Evolutionary conservation across 176 grass and related monocot species (phyloP).

Genomic region (Areca catechu): DNA sequence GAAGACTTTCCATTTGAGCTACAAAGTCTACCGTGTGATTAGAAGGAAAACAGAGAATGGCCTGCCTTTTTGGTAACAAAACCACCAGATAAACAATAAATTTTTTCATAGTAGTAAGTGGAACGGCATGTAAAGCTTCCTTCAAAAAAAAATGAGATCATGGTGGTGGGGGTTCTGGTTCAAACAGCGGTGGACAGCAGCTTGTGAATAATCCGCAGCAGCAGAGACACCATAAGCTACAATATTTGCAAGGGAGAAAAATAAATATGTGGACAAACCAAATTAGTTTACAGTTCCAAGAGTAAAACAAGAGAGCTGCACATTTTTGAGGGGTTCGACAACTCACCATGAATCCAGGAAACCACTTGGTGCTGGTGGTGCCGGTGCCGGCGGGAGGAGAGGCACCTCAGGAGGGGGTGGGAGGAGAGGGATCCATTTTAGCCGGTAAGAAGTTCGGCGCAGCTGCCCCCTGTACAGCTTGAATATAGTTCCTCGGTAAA

Average conservation of each 20-base stretch:
- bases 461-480: conserved; percentile 3
- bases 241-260: background rate
- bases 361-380: conserved; percentile 1
- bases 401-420: conserved; percentile 26
- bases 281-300: background rate
- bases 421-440: conserved; percentile 3
- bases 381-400: conserved; percentile 30
- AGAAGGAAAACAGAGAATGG: background rate
- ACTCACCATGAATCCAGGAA: conserved; percentile 28
- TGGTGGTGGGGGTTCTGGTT: conserved; percentile 11
- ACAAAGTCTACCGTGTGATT: background rate
- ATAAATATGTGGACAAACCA: background rate
- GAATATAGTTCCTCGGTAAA: background rate
- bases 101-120: too few relatives aligned
- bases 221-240: conserved; percentile 36
- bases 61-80: background rate
- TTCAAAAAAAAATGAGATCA: too few relatives aligned
- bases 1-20: too few relatives aligned
- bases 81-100: too few relatives aligned
- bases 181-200: conserved; percentile 32
- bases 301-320: too few relatives aligned
- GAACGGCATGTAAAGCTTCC: too few relatives aligned
- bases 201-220: conserved; percentile 29
- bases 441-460: background rate
- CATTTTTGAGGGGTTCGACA: background rate